phyloP scores from a whole-genome alignment of 257 asterid species.

The Penstemon eatonii region DNA sequence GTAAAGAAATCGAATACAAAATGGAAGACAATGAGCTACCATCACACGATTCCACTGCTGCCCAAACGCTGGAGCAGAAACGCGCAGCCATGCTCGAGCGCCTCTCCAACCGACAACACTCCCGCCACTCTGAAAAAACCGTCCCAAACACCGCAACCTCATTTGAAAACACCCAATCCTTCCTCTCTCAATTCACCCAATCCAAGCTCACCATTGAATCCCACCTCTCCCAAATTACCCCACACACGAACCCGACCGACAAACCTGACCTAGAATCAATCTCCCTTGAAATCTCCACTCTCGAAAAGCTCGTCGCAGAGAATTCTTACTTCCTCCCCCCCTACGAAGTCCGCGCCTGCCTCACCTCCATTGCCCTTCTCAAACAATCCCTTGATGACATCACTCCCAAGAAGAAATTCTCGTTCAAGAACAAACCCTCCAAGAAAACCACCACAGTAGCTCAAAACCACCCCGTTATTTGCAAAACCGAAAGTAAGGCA shows the following conservation, averaged over 20 bases:
- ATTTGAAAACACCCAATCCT: constrained; percentile 54
- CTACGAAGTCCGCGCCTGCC: constrained; percentile 75
- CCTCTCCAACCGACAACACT: constrained; percentile 67
- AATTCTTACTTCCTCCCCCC: constrained; percentile 72
- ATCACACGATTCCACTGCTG: neutral
- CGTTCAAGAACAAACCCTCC: constrained; percentile 67
- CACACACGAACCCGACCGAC: constrained; percentile 32
- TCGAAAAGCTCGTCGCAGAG: constrained; percentile 75
- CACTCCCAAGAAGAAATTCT: constrained; percentile 79
- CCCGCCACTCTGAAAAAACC: constrained; percentile 48
- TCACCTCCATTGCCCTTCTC: constrained; percentile 48
- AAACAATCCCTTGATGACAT: constrained; percentile 62
- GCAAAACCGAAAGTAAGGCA: constrained; percentile 31
- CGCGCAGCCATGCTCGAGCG: constrained; percentile 86
- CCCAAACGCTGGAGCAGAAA: constrained; percentile 51
- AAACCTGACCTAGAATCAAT: constrained; percentile 58
- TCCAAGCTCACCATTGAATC: constrained; percentile 71
- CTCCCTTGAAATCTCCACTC: constrained; percentile 58
- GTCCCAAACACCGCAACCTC: constrained; percentile 33
- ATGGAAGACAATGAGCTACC: too few species aligned
- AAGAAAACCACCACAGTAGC: constrained; percentile 35
- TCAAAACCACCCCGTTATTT: constrained; percentile 14
- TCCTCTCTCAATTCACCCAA: constrained; percentile 61
- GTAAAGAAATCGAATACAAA: too few species aligned
- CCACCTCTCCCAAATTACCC: constrained; percentile 48